phyloP scores from a whole-genome alignment of 208 protist genomes.

The Strigomonas culicis region DNA sequence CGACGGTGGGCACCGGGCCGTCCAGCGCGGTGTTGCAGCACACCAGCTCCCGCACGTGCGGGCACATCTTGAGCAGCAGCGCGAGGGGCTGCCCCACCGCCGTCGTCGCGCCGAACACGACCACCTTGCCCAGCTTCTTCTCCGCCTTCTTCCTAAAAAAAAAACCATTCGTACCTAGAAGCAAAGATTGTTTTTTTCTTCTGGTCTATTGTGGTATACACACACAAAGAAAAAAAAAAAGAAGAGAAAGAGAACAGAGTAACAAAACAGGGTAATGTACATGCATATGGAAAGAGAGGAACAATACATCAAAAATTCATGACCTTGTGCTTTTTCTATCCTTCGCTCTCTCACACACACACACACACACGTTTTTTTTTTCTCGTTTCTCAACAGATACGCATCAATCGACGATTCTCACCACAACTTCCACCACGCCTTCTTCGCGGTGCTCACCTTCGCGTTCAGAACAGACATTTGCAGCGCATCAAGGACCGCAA shows the following conservation, averaged over 20 bases:
- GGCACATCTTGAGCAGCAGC: conserved; percentile 87
- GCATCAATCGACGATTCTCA: too few relatives aligned
- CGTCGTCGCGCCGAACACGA: conserved; percentile 90
- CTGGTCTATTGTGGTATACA: not conserved
- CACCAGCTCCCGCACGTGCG: conserved; percentile 69
- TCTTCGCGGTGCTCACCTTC: conserved; percentile 5
- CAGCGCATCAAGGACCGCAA: conserved; percentile 61
- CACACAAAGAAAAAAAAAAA: conserved; percentile 14
- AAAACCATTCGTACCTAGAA: conserved; percentile 15
- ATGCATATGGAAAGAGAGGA: conserved; percentile 5
- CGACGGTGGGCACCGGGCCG: conserved; percentile 24
- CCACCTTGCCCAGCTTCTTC: conserved; percentile 55
- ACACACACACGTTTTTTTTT: too few relatives aligned
- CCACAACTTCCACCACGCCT: conserved; percentile 56
- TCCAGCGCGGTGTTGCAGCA: conserved; percentile 59
- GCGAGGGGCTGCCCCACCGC: conserved; percentile 93
- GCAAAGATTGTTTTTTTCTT: conserved; percentile 2
- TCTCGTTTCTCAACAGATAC: too few relatives aligned
- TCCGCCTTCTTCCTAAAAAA: conserved; percentile 1
- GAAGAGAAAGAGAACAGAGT: not conserved
- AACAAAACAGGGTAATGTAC: not conserved
- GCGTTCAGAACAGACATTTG: conserved; percentile 26
- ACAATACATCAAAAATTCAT: too few relatives aligned
- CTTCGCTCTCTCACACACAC: too few relatives aligned
- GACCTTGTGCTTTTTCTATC: too few relatives aligned